Percentiles rank a stretch among this genome's conserved stretches.
phyloP scores from a whole-genome alignment of 2,329 filamentous ascomycete genomes.

The Colletotrichum gigasporum region DNA sequence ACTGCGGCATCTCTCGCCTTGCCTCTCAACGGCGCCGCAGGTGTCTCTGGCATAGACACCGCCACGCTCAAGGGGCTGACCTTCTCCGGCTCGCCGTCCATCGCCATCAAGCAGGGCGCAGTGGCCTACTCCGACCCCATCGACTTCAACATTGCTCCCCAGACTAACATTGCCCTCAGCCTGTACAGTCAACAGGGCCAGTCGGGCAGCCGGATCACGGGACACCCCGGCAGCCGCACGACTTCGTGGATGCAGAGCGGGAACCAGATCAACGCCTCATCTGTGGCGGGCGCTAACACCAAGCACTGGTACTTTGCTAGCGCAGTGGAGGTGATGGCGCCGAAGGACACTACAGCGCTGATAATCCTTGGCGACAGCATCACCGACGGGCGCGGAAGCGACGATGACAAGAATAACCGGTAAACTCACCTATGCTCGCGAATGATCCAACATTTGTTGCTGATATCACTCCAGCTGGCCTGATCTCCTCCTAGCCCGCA shows the following conservation, averaged over 20 bases:
- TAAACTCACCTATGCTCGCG: constrained; percentile 29
- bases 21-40: constrained; percentile 61
- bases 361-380: constrained; percentile 72
- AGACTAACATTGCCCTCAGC: constrained; percentile 64
- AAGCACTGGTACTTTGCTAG: constrained; percentile 68
- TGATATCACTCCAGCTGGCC: constrained; percentile 55
- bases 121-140: constrained; percentile 70
- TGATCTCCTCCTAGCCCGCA: constrained; percentile 60
- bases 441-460: not conserved
- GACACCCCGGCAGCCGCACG: constrained; percentile 72
- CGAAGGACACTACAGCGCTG: constrained; percentile 53
- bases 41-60: constrained; percentile 61
- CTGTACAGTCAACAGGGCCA: constrained; percentile 68
- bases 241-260: constrained; percentile 68
- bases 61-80: constrained; percentile 62
- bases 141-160: constrained; percentile 59
- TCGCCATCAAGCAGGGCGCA: constrained; percentile 64
- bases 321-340: constrained; percentile 65
- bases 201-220: constrained; percentile 64
- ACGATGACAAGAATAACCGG: constrained; percentile 68
- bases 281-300: constrained; percentile 51
- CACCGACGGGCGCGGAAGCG: constrained; percentile 73
- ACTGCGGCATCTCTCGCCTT: constrained; percentile 67
- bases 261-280: constrained; percentile 60
- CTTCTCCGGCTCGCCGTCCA: constrained; percentile 63